Percentiles rank a stretch among this genome's conserved stretches.
Evolutionary conservation across 1,284 basidiomycete species (phyloP).

Genomic region (Tilletia setariae): DNA sequence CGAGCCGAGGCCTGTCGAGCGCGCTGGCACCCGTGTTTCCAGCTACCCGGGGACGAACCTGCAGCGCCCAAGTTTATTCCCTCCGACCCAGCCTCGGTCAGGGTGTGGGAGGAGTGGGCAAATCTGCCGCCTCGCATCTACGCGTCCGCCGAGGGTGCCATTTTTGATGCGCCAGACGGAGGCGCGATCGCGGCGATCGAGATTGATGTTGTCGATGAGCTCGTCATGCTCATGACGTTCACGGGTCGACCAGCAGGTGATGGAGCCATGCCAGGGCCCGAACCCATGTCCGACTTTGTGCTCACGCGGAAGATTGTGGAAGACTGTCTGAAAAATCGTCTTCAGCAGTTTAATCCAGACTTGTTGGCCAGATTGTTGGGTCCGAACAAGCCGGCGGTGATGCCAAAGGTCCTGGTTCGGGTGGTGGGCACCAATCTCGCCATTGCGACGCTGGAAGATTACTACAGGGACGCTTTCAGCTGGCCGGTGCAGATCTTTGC

Average conservation of each 20-base stretch:
- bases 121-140: conserved; percentile 15
- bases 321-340: not conserved
- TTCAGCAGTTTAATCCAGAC: not conserved
- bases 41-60: conserved; percentile 28
- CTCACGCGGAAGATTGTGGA: not conserved
- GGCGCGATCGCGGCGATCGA: not conserved
- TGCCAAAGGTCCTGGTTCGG: conserved; percentile 16
- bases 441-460: not conserved
- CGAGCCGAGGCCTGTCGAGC: conserved; percentile 32
- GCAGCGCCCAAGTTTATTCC: conserved; percentile 26
- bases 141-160: not conserved
- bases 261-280: not conserved
- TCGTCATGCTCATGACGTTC: not conserved
- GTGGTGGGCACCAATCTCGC: not conserved
- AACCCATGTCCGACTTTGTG: not conserved
- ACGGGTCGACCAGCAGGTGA: not conserved
- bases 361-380: not conserved
- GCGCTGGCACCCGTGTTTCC: conserved; percentile 35
- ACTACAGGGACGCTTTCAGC: not conserved
- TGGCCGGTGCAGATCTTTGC: not conserved
- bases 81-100: conserved; percentile 24
- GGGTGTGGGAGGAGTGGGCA: conserved; percentile 28
- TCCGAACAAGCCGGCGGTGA: conserved; percentile 19
- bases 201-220: not conserved
- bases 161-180: not conserved